Evolutionary conservation across 1,284 basidiomycete genomes (phyloP), one percentile per base, ranked within the genome.

Genomic region (Ceratobasidium sp.): DNA sequence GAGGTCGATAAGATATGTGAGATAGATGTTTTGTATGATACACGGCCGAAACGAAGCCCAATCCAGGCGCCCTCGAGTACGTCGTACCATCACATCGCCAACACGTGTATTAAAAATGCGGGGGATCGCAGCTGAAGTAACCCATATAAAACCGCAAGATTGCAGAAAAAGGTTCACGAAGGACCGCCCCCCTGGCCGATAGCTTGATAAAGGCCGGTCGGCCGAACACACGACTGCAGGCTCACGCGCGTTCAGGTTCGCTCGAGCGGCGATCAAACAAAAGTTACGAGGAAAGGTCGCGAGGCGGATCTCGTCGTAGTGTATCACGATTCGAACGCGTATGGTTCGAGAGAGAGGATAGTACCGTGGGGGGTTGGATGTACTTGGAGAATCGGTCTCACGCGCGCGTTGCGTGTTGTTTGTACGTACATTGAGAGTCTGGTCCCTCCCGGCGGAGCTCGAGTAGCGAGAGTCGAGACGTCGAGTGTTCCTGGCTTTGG

Each of bases 1-100:
- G n/a, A 23, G 53, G 39, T 58, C 40, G 68, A 70, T 70, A 70
- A 70, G 68, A 70, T 70, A 51, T 70, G 40, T 55, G 1, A 70
- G 49, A 70, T 56, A 58, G 51, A 70, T 70, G 55, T 66, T 28
- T 49, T 46, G 23, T 63, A 63, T 40, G 60, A 63, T 63, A n/a
- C 33, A 20, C 13, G 20, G 23, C 53, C 28, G 9, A 40, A 18
- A 46, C 42, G n/a, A n/a, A 42, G 9, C 20, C 61, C 40, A 44
- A 64, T 20, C 61, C 18, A 44, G 49, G n/a, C n/a, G 20, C 20
- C 53, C 12, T n/a, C 53, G n/a, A 51, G 53, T 56, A 9, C n/a
- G 53, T 56, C n/a, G 53, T 56, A 20, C 33, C 46, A 49, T 18
- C 46, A 18, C 60, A 63, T 63, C 60, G 60, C 33, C 64, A 33